Evolutionary conservation across 805 yeast genomes (phyloP), one percentile per base, ranked within the genome.

Genomic region (Starmera dryadoides): DNA sequence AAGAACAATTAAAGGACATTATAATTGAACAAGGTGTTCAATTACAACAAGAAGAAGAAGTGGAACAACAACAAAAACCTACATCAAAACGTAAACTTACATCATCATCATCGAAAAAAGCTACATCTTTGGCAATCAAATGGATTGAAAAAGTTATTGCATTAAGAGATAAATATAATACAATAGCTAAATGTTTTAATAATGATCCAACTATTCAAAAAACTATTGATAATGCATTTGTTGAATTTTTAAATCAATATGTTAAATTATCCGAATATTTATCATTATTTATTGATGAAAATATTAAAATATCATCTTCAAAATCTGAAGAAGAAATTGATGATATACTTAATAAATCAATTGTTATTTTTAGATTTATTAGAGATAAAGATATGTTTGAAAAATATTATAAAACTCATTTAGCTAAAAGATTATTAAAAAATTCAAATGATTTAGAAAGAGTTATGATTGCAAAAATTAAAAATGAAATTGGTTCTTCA

Each of bases 301-400:
- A 65, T 35, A 66, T 77, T 35, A 74, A 74, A 47, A 72, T 70
- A 30, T 58, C 72, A n/a, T 64, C 68, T 37, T 75, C 68, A 35
- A 66, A 68, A 47, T 55, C 69, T 21, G 64, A 73, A 43, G 62
- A 69, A 44, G 69, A 71, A 51, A 48, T 67, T 41, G 69, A 63
- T 48, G 66, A 49, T 8, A 58, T 74, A 9, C 60, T 87, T 39
- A 67, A 66, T 33, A 70, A 72, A 21, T 75, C 87, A 0, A 69
- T 85, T 11, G 60, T 69, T 18, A 70, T 89, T 25, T 78, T 88
- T 51, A 66, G 81, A 41, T 79, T 76, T 52, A 68, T 88, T 34
- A 71, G 76, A 42, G 96, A 89, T 49, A 89, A 87, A 53, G 96
- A 88, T 60, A 64, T 84, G 20, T 89, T 88, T 62, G 95, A 87